Evolutionary conservation across 176 grass and related monocot genomes (phyloP).

Genomic region (maize (Zea mays)): DNA sequence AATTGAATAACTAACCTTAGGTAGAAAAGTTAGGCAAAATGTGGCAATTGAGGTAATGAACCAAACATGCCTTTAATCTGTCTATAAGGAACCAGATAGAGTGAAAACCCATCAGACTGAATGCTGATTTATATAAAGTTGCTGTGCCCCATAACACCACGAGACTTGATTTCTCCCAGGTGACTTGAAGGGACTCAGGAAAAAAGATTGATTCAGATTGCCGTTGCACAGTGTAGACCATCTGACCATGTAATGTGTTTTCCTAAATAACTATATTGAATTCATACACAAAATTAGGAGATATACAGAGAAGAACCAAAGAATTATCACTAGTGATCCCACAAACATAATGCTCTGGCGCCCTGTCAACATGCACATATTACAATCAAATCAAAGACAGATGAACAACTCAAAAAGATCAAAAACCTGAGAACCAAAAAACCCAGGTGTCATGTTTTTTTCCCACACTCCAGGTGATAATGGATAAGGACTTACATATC

Average conservation of each 20-base stretch:
- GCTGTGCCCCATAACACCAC: background rate
- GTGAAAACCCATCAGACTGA: background rate
- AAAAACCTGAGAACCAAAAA: background rate
- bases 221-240: background rate
- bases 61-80: no score
- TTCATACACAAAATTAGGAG: conserved; percentile 25
- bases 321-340: conserved; percentile 29
- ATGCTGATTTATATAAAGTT: background rate
- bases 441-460: conserved; percentile 1
- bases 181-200: background rate
- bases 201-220: conserved; percentile 15
- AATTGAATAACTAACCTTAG: no score
- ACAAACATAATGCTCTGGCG: conserved; percentile 2
- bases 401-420: background rate
- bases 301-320: conserved; percentile 36
- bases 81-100: background rate
- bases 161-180: background rate
- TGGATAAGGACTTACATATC: conserved; percentile 19
- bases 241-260: background rate
- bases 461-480: background rate
- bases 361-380: conserved; percentile 19
- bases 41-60: no score
- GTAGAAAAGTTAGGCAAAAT: no score
- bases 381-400: background rate
- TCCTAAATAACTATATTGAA: conserved; percentile 24